Evolutionary conservation across 805 yeast genomes (phyloP).

Genomic region (Geotrichum ghanense): DNA sequence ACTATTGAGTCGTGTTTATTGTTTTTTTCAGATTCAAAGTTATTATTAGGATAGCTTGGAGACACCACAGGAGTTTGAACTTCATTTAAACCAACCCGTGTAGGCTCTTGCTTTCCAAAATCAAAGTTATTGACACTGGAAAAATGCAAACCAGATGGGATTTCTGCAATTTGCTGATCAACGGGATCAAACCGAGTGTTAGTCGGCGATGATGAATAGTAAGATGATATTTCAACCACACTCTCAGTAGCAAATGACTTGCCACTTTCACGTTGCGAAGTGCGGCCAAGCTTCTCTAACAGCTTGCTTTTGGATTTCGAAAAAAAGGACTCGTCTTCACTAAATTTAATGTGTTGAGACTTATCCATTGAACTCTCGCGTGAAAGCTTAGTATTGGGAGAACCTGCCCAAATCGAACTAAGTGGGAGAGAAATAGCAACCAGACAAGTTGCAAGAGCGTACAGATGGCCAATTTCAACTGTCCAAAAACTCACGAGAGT

Average conservation of each 20-base stretch:
- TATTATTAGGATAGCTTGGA: too few species aligned
- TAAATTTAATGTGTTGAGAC: neutral
- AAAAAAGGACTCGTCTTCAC: neutral
- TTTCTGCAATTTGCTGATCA: neutral
- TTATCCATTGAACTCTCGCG: neutral
- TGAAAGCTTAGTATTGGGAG: neutral
- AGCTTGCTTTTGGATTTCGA: neutral
- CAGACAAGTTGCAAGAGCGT: constrained; percentile 30
- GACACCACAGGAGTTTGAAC: neutral
- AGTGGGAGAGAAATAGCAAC: neutral
- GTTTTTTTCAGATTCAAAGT: too few species aligned
- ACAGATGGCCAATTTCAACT: constrained; percentile 78
- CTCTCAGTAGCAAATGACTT: neutral
- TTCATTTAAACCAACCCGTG: neutral
- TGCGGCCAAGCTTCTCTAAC: neutral
- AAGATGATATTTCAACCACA: neutral
- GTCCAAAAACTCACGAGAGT: constrained; percentile 52
- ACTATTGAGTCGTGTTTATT: too few species aligned
- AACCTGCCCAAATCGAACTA: neutral
- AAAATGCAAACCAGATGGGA: neutral
- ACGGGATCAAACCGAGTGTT: neutral
- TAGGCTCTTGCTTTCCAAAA: neutral
- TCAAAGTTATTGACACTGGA: neutral
- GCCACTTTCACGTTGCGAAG: neutral
- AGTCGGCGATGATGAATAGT: neutral